Conservation (phyloP, 768 basidiomycete genomes). For the Mycena alexandri region DNA sequence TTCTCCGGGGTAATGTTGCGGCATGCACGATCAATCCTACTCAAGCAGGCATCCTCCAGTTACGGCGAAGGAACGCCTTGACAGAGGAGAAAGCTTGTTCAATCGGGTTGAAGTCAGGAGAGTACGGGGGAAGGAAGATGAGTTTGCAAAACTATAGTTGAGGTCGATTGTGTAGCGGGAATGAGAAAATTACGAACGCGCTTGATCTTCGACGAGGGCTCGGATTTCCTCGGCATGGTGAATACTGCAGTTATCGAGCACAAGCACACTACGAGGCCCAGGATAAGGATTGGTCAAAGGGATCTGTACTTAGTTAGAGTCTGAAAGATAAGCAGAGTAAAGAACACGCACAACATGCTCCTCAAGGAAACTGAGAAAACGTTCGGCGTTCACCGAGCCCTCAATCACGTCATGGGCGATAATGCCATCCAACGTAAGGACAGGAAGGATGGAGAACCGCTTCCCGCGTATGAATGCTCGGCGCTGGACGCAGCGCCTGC, state of each 20-base stretch:
- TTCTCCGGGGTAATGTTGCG: constrained; percentile 34
- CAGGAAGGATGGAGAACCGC: constrained; percentile 37
- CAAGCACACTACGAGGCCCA: not conserved
- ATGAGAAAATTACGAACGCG: constrained; percentile 21
- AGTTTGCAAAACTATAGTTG: no score
- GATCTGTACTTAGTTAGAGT: not conserved
- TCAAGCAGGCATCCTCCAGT: constrained; percentile 18
- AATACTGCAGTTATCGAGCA: constrained; percentile 51
- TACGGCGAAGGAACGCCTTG: constrained; percentile 5
- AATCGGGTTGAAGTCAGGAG: no score
- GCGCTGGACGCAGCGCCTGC: constrained; percentile 30
- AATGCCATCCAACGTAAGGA: constrained; percentile 34
- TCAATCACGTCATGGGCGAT: constrained; percentile 27
- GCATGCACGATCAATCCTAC: constrained; percentile 18
- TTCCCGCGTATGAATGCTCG: constrained; percentile 34
- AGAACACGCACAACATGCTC: constrained; percentile 28
- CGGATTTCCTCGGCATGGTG: constrained; percentile 48
- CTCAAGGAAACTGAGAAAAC: constrained; percentile 39
- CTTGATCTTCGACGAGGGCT: constrained; percentile 38
- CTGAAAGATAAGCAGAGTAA: not conserved
- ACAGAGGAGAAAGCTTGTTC: no score
- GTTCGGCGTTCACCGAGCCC: constrained; percentile 40
- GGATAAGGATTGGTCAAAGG: constrained; percentile 42
- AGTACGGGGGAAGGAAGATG: no score
- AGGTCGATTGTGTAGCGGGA: no score